These are phyloP conservation scores for Phytophthora macrochlamydospora DNA, from an alignment of 352 stramenopile genomes.

Conservation along the genomic window DNA sequence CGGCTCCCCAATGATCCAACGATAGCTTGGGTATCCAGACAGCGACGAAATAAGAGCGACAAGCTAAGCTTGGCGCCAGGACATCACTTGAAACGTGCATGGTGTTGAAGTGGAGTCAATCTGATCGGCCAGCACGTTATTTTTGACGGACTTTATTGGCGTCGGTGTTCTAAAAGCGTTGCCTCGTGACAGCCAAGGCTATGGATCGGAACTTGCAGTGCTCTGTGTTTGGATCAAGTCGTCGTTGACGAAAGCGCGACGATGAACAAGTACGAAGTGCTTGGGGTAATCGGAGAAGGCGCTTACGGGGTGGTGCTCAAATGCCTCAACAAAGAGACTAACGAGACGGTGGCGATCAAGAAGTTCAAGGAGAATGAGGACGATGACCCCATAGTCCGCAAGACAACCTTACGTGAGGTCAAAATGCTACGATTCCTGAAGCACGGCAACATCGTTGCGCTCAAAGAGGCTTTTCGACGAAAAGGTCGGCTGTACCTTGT, in stretches of 20 bases:
- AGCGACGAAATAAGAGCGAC: neutral
- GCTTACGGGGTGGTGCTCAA: slow-evolving; percentile 95
- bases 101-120: neutral
- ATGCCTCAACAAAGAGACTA: slow-evolving; percentile 95
- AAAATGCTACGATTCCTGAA: slow-evolving; percentile 98
- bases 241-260: slow-evolving; percentile 16
- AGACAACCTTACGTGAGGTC: slow-evolving; percentile 95
- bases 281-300: slow-evolving; percentile 93
- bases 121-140: slow-evolving; percentile 17
- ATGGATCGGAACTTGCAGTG: slow-evolving; percentile 34
- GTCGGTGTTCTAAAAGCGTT: slow-evolving; percentile 30
- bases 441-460: slow-evolving; percentile 97
- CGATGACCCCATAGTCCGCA: slow-evolving; percentile 91
- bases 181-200: slow-evolving; percentile 10
- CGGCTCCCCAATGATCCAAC: too few relatives aligned
- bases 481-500: slow-evolving; percentile 97
- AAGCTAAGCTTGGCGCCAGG: neutral
- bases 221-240: slow-evolving; percentile 22
- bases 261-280: slow-evolving; percentile 96
- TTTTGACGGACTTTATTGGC: slow-evolving; percentile 20
- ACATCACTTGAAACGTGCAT: neutral
- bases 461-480: slow-evolving; percentile 99
- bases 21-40: too few relatives aligned
- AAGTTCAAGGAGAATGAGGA: slow-evolving; percentile 97
- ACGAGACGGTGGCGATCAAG: slow-evolving; percentile 99